Percentiles rank a stretch among this genome's conserved stretches.
These are phyloP conservation scores for Ceratocystiopsis brevicomis DNA, from an alignment of 2,329 filamentous ascomycete species.

Conservation along the genomic window DNA sequence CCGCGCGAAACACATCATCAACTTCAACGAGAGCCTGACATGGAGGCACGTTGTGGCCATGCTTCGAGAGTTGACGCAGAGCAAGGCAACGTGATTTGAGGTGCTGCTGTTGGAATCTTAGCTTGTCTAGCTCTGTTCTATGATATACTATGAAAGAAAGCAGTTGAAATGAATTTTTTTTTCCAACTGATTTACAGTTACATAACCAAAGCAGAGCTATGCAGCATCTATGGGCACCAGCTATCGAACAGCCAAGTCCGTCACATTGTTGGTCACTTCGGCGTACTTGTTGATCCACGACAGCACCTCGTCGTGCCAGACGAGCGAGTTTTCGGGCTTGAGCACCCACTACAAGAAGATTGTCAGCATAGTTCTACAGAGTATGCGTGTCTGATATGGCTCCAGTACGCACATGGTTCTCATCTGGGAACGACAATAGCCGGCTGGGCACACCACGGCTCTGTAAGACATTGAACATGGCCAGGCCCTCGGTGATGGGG, in stretches of 20 bases:
- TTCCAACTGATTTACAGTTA: too few relatives aligned
- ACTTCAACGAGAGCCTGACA: constrained; percentile 5
- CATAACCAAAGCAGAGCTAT: too few relatives aligned
- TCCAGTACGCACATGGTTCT: constrained; percentile 30
- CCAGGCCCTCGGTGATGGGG: constrained; percentile 65
- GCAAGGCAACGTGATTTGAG: background rate
- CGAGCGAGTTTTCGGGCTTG: constrained; percentile 74
- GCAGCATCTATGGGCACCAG: too few relatives aligned
- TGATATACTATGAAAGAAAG: too few relatives aligned
- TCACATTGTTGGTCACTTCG: constrained; percentile 7
- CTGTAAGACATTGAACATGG: constrained; percentile 75
- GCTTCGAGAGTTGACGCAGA: constrained; percentile 5
- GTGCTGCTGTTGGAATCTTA: background rate
- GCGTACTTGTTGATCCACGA: constrained; percentile 54
- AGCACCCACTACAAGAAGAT: constrained; percentile 46
- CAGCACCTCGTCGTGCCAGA: constrained; percentile 78
- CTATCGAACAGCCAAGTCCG: too few relatives aligned
- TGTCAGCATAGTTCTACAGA: too few relatives aligned
- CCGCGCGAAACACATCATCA: constrained; percentile 7
- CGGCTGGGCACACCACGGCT: constrained; percentile 55
- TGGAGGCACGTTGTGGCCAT: constrained; percentile 6
- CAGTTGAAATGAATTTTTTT: too few relatives aligned
- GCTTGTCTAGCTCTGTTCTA: too few relatives aligned
- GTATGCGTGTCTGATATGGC: too few relatives aligned
- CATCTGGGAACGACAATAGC: constrained; percentile 65